These are phyloP conservation scores for Flammula alnicola DNA, from an alignment of 1,284 basidiomycete species.

Conservation along the genomic window DNA sequence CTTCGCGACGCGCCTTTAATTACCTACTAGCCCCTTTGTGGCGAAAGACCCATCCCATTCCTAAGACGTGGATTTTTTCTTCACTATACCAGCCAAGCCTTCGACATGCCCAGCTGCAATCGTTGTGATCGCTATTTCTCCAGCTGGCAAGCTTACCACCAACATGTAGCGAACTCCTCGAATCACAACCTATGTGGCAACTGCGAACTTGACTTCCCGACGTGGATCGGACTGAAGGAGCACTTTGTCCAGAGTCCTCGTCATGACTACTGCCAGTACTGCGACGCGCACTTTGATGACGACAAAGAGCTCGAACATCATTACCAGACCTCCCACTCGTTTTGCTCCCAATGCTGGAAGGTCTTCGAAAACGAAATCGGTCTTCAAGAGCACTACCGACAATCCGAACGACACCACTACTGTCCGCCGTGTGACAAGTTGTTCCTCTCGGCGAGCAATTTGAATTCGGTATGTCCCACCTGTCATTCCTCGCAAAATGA, in stretches of 20 bases:
- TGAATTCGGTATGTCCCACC: conserved; percentile 34
- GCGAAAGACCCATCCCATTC: no score
- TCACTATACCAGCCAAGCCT: no score
- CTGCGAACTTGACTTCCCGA: conserved; percentile 41
- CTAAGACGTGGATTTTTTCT: no score
- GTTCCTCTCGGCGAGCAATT: conserved; percentile 45
- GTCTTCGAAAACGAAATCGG: conserved; percentile 43
- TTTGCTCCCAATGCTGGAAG: conserved; percentile 42
- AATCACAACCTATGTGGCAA: conserved; percentile 33
- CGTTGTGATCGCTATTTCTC: conserved; percentile 26
- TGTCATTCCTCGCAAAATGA: not conserved
- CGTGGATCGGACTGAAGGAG: conserved; percentile 34
- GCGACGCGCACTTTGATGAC: conserved; percentile 38
- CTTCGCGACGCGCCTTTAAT: no score
- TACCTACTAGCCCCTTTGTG: no score
- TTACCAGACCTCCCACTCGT: conserved; percentile 39
- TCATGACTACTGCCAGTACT: conserved; percentile 51
- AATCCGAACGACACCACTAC: conserved; percentile 45
- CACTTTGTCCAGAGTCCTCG: conserved; percentile 44
- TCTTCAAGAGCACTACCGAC: conserved; percentile 48
- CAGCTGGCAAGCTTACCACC: conserved; percentile 13
- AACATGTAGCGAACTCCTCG: conserved; percentile 27
- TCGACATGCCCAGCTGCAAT: conserved; percentile 24
- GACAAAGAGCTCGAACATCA: conserved; percentile 34
- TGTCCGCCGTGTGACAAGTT: conserved; percentile 48